phyloP scores from a whole-genome alignment of 2,329 filamentous ascomycete genomes.

The Cercospora sojina region DNA sequence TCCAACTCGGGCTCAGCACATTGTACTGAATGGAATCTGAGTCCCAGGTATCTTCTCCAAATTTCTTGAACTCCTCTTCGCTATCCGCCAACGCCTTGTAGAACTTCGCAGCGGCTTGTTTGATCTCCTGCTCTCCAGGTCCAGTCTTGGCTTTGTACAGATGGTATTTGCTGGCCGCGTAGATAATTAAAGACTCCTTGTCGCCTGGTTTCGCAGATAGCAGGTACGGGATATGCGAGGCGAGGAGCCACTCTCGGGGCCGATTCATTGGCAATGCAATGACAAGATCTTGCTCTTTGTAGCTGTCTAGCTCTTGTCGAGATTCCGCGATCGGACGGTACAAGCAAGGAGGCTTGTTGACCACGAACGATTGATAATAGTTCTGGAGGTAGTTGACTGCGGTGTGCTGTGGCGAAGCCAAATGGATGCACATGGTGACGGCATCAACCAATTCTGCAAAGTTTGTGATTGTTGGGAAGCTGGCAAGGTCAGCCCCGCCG shows the following conservation, averaged over 20 bases:
- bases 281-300: conserved; percentile 39
- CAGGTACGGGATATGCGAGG: conserved; percentile 49
- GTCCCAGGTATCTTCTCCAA: conserved; percentile 21
- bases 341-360: conserved; percentile 46
- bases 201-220: conserved; percentile 21
- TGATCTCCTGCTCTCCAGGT: conserved; percentile 14
- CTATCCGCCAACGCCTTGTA: conserved; percentile 22
- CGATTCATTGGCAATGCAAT: conserved; percentile 46
- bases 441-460: conserved; percentile 47
- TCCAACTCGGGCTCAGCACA: conserved; percentile 24
- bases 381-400: conserved; percentile 55
- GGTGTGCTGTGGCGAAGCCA: conserved; percentile 52
- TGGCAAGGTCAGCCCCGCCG: conserved; percentile 42
- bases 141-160: conserved; percentile 21
- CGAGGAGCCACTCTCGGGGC: conserved; percentile 48
- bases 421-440: conserved; percentile 55
- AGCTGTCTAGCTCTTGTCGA: conserved; percentile 19
- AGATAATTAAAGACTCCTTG: conserved; percentile 24
- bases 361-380: conserved; percentile 52
- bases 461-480: conserved; percentile 47
- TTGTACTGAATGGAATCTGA: conserved; percentile 19
- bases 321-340: conserved; percentile 36
- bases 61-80: conserved; percentile 19
- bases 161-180: conserved; percentile 23
- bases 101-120: conserved; percentile 21